phyloP scores from a whole-genome alignment of 257 asterid genomes.

The Thymus quinquecostatus region DNA sequence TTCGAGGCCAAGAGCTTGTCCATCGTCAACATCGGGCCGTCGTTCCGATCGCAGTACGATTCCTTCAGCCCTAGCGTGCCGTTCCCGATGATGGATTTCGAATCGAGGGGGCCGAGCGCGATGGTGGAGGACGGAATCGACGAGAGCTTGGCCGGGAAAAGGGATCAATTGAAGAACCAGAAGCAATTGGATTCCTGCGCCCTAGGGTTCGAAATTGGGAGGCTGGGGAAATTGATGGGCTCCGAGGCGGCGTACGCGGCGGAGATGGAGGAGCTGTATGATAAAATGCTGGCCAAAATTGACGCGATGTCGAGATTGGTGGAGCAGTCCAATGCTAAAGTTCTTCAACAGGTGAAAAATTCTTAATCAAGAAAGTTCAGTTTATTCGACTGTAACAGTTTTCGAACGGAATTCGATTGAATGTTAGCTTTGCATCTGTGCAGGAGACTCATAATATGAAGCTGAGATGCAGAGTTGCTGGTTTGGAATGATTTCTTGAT shows the following conservation, averaged over 20 bases:
- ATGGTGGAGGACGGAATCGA: slow-evolving; percentile 66
- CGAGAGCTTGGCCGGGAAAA: slow-evolving; percentile 38
- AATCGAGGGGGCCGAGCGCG: slow-evolving; percentile 49
- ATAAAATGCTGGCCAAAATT: slow-evolving; percentile 75
- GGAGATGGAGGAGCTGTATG: slow-evolving; percentile 81
- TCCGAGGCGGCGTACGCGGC: slow-evolving; percentile 56
- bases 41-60: slow-evolving; percentile 74
- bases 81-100: slow-evolving; percentile 66
- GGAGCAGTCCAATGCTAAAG: slow-evolving; percentile 69
- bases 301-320: slow-evolving; percentile 63
- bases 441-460: slow-evolving; percentile 82
- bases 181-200: slow-evolving; percentile 65
- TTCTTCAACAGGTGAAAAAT: slow-evolving; percentile 72
- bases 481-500: slow-evolving; percentile 62
- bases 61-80: slow-evolving; percentile 66
- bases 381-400: background rate
- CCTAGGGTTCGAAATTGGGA: slow-evolving; percentile 65
- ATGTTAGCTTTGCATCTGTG: slow-evolving; percentile 16
- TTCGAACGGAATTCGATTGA: slow-evolving; percentile 20
- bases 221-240: slow-evolving; percentile 65
- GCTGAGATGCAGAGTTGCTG: slow-evolving; percentile 84
- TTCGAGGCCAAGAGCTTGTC: slow-evolving; percentile 68
- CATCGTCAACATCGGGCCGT: slow-evolving; percentile 81
- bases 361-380: background rate
- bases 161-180: slow-evolving; percentile 52